Percentiles rank a stretch among this genome's conserved stretches.
Conservation (phyloP, 2,329 filamentous ascomycete genomes). For the Cladosporium sp. region DNA sequence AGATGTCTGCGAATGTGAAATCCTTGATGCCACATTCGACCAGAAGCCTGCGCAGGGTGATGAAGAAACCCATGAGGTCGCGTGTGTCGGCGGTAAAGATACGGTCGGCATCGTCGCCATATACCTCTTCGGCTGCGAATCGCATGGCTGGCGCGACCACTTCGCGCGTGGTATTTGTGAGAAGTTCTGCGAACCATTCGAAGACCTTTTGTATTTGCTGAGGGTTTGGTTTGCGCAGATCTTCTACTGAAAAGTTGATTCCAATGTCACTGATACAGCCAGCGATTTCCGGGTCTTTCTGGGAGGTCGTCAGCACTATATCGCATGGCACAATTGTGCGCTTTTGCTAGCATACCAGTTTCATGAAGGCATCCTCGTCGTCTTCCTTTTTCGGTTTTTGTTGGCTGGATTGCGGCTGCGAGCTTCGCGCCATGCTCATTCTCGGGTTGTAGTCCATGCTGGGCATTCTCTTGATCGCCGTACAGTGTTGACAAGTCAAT, state of each 20-base stretch:
- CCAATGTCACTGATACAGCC: constrained; percentile 97
- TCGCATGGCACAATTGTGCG: not conserved
- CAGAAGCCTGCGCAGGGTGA: constrained; percentile 73
- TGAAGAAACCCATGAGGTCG: constrained; percentile 94
- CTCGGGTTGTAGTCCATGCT: constrained; percentile 48
- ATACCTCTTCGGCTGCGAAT: constrained; percentile 82
- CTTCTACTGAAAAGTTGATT: constrained; percentile 77
- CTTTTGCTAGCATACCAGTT: constrained; percentile 35
- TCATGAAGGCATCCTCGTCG: constrained; percentile 49
- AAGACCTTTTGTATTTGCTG: constrained; percentile 96
- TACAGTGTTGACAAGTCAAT: not conserved
- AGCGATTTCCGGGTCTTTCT: constrained; percentile 76
- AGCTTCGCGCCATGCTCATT: constrained; percentile 47
- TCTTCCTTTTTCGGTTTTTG: constrained; percentile 40
- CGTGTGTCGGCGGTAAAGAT: constrained; percentile 81
- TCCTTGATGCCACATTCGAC: constrained; percentile 85
- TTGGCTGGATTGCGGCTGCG: constrained; percentile 31
- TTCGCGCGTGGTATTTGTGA: constrained; percentile 90
- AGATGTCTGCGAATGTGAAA: constrained; percentile 88
- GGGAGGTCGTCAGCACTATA: constrained; percentile 6
- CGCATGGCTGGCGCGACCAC: constrained; percentile 94
- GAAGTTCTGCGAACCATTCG: constrained; percentile 91
- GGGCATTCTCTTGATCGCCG: constrained; percentile 20
- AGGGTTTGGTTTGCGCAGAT: constrained; percentile 90
- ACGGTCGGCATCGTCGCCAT: constrained; percentile 72